Evolutionary conservation across 768 basidiomycete species (phyloP), one percentile per base, ranked within the genome.

Genomic region (Hericium coralloides): DNA sequence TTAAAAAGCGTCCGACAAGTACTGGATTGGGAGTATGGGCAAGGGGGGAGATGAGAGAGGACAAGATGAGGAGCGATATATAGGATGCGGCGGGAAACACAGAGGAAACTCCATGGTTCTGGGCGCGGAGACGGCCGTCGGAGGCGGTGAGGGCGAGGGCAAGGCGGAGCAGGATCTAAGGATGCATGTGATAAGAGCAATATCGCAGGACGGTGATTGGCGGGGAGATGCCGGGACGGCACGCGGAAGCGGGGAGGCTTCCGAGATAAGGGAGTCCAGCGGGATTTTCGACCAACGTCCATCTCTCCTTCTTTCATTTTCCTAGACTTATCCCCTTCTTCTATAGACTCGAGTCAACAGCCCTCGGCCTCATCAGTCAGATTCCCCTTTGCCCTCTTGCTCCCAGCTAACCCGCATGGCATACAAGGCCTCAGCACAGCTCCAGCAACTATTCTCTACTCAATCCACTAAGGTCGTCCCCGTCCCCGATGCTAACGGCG

Each of bases 401-500:
- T 31, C 6, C 3, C 43, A n/a, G 20, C 14, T 20, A 45, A n/a
- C 53, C 57, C 75, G 69, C 67, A 89, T 87, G 85, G 84, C 84
- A 64, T 79, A 79, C 63, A 50, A 50, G 43, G 77, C 78, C 61
- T 84, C 82, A 68, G 78, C 80, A 61, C 87, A 84, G 68, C 87
- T 86, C 69, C 80, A 88, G 76, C 89, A 87, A 77, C 80, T 88
- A 61, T 76, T 85, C 62, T 85, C 85, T 57, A 68, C 83, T 22
- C 68, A 77, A 43, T 81, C 82, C 58, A 83, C 84, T 56, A 85
- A 84, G 76, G 84, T 88, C 63, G 72, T 88, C 57, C 85, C 85
- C 22, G 22, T 41, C 41, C 38, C 15, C 48, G 37, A 38, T 38
- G 52, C n/a, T 37, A 18, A 45, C 52, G 82, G 85, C 63, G 20